Percentiles rank a stretch among this genome's conserved stretches.
Conservation (phyloP, 2,329 filamentous ascomycete species). For the Alternaria ventricosa region DNA sequence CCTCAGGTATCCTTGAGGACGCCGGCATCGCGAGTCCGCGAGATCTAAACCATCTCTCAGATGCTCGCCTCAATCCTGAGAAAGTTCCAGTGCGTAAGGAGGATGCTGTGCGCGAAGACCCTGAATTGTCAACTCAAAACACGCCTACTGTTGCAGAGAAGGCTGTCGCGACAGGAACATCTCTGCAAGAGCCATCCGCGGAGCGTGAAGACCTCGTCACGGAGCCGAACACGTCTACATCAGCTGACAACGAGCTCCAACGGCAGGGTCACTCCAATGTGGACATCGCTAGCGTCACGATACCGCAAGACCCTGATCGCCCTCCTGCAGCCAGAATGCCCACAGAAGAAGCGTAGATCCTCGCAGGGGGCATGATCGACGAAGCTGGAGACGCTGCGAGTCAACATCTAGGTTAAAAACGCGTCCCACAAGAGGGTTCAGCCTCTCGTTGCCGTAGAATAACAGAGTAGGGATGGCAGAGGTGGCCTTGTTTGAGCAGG, state of each 20-base stretch:
- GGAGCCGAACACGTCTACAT: background rate
- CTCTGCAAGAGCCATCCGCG: background rate
- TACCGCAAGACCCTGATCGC: slow-evolving; percentile 1
- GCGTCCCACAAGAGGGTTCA: background rate
- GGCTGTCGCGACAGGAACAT: background rate
- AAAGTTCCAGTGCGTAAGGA: background rate
- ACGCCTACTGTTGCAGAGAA: background rate
- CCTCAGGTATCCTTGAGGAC: background rate
- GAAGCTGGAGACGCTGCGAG: background rate
- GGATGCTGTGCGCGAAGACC: background rate
- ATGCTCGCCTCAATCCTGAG: background rate
- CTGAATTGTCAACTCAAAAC: background rate
- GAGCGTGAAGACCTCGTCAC: background rate
- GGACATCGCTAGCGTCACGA: background rate
- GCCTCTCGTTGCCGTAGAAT: background rate
- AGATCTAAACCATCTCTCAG: background rate
- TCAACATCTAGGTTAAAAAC: background rate
- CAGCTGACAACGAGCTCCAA: background rate
- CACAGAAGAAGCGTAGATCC: background rate
- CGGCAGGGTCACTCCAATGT: background rate
- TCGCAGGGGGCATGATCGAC: background rate
- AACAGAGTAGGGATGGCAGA: background rate
- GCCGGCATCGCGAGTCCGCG: background rate
- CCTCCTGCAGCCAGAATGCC: background rate
- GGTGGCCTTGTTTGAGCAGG: background rate